Conservation (phyloP, 2,329 filamentous ascomycete species). For the Colletotrichum sp. region DNA sequence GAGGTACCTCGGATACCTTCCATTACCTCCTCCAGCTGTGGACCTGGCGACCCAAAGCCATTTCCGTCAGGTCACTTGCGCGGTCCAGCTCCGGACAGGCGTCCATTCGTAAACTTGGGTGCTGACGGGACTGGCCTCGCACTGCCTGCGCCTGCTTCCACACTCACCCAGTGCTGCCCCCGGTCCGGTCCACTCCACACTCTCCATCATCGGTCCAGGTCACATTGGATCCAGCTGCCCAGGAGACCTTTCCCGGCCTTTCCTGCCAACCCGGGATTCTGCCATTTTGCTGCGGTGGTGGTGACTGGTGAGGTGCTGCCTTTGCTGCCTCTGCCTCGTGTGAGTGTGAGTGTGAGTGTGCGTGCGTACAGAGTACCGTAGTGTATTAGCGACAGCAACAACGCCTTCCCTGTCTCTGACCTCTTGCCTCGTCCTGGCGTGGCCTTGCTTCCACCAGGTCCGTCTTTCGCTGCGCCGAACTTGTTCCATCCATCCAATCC, state of each 20-base stretch:
- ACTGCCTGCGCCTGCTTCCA: neutral
- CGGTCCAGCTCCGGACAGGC: neutral
- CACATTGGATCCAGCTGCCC: neutral
- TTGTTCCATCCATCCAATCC: constrained; percentile 6
- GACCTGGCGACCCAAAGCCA: neutral
- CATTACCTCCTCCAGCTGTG: neutral
- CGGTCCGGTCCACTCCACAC: constrained; percentile 13
- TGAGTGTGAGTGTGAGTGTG: neutral
- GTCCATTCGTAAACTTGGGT: neutral
- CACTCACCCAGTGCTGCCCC: neutral
- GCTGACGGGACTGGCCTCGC: neutral
- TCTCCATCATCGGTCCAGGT: neutral
- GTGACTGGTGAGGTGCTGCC: neutral
- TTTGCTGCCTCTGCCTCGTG: neutral
- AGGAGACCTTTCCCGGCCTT: neutral
- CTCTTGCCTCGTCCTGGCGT: neutral
- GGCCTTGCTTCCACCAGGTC: neutral
- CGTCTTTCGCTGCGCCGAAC: neutral
- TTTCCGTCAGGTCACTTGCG: neutral
- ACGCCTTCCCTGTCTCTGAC: constrained; percentile 2
- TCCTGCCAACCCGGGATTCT: neutral
- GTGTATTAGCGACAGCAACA: neutral
- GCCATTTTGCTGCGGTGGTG: neutral
- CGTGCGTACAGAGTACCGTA: neutral
- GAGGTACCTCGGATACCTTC: neutral